Evolutionary conservation across 2,329 filamentous ascomycete genomes (phyloP).

Genomic region (Diaporthe citri): DNA sequence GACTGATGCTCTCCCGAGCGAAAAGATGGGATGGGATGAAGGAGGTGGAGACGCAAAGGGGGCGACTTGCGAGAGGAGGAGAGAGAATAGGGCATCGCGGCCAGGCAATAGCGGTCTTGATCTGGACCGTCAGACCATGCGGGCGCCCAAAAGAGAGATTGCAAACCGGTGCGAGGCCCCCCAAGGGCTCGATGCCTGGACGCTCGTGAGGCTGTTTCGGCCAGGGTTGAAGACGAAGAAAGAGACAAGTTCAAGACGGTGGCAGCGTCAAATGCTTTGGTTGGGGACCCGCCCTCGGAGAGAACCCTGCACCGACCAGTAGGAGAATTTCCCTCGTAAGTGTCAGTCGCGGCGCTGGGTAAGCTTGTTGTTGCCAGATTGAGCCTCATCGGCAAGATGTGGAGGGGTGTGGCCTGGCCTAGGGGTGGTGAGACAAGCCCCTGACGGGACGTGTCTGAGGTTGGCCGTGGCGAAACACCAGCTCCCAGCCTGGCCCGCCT

Average conservation of each 20-base stretch:
- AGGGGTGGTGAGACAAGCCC: constrained; percentile 38
- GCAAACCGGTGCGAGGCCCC: constrained; percentile 1
- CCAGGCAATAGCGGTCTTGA: constrained; percentile 12
- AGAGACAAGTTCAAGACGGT: constrained; percentile 34
- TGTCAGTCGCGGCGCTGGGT: constrained; percentile 19
- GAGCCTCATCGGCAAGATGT: constrained; percentile 21
- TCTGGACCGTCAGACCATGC: constrained; percentile 1
- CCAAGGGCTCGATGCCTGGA: constrained; percentile 11
- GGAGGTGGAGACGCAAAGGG: constrained; percentile 20
- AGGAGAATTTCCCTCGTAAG: constrained; percentile 1
- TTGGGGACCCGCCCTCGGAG: not conserved
- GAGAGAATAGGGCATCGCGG: not conserved
- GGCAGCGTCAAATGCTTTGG: constrained; percentile 38
- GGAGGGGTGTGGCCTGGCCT: constrained; percentile 12
- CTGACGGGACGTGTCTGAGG: constrained; percentile 40
- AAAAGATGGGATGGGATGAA: constrained; percentile 19
- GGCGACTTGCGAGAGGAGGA: constrained; percentile 19
- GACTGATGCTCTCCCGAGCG: constrained; percentile 11
- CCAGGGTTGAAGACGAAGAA: constrained; percentile 30
- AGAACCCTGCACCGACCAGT: not conserved
- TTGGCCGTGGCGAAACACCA: constrained; percentile 36
- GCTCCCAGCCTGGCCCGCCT: constrained; percentile 7
- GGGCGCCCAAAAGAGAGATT: not conserved
- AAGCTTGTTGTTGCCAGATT: constrained; percentile 31
- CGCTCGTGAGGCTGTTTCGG: constrained; percentile 28